A percentile compares a stretch with the other conserved stretches of the same genome.
Evolutionary conservation across 1,284 basidiomycete species (phyloP).

Genomic region (Cryptococcus wingfieldii): DNA sequence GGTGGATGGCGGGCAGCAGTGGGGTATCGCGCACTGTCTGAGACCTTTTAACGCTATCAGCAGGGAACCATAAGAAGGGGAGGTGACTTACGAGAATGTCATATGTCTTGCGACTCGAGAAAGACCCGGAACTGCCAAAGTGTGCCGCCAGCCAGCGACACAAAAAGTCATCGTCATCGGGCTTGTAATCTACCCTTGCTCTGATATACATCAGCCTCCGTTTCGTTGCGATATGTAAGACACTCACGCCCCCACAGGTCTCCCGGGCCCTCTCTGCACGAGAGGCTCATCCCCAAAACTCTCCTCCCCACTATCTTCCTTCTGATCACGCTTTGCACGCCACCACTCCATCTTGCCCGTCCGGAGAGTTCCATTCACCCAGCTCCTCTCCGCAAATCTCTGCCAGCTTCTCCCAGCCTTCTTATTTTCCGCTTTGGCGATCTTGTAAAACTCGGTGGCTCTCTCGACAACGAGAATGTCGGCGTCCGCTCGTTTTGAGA

Average conservation of each 20-base stretch:
- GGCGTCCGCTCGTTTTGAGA: constrained; percentile 26
- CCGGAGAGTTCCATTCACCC: constrained; percentile 31
- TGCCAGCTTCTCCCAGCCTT: constrained; percentile 26
- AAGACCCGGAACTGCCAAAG: constrained; percentile 24
- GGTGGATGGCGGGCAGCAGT: constrained; percentile 25
- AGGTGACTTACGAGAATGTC: constrained; percentile 25
- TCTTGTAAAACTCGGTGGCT: constrained; percentile 23
- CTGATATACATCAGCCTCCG: constrained; percentile 11
- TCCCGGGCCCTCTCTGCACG: constrained; percentile 27
- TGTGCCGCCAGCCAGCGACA: constrained; percentile 36
- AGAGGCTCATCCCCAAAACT: constrained; percentile 23
- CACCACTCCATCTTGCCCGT: constrained; percentile 17
- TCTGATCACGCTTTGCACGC: not conserved
- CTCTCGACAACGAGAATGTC: constrained; percentile 40
- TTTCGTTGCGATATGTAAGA: not conserved
- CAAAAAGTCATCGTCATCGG: constrained; percentile 42
- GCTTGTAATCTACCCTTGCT: constrained; percentile 36
- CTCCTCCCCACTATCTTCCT: constrained; percentile 6
- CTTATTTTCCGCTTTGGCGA: constrained; percentile 24
- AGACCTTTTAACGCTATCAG: not conserved
- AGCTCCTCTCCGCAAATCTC: constrained; percentile 35
- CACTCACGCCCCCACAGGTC: constrained; percentile 40
- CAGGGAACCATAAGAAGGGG: not conserved
- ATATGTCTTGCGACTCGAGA: constrained; percentile 38
- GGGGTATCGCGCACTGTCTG: constrained; percentile 15